These are phyloP conservation scores for Spencermartinsiella ligniputridi DNA, from an alignment of 1,139 yeast genomes.

Conservation along the genomic window DNA sequence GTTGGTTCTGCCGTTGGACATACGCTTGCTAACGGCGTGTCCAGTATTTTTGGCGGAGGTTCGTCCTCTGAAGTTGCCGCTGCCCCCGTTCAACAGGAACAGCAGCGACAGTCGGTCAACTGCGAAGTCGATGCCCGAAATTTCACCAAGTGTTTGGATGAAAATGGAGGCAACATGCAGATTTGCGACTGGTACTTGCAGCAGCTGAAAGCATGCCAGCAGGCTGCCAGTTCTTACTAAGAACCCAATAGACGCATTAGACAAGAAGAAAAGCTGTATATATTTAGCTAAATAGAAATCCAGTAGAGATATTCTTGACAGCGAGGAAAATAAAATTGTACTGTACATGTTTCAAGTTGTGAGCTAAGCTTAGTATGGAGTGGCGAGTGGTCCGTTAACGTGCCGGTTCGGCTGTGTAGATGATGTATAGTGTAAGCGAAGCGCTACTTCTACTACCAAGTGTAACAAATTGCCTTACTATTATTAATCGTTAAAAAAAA, in stretches of 20 bases:
- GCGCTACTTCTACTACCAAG: too few species aligned
- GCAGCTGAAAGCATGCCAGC: slow-evolving; percentile 96
- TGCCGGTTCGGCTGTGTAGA: too few species aligned
- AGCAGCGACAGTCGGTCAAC: slow-evolving; percentile 47
- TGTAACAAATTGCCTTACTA: too few species aligned
- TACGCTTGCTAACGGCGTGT: slow-evolving; percentile 91
- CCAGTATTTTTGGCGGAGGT: slow-evolving; percentile 85
- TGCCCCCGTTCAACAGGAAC: slow-evolving; percentile 29
- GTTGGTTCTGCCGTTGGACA: slow-evolving; percentile 97
- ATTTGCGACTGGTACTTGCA: slow-evolving; percentile 94
- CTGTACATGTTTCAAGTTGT: too few species aligned
- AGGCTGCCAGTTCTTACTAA: slow-evolving; percentile 81
- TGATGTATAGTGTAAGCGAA: too few species aligned
- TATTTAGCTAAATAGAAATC: too few species aligned
- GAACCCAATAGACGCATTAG: too few species aligned
- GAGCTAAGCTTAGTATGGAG: too few species aligned
- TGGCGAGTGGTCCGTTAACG: too few species aligned
- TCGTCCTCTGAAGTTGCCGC: slow-evolving; percentile 47
- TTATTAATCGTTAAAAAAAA: neutral
- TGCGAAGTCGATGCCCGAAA: slow-evolving; percentile 94
- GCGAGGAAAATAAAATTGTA: too few species aligned
- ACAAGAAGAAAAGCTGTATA: too few species aligned
- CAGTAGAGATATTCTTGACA: too few species aligned
- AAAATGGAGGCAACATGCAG: slow-evolving; percentile 92
- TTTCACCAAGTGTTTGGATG: slow-evolving; percentile 92